Percentiles rank a stretch among this genome's conserved stretches.
These are phyloP conservation scores for Umbelopsis sp. DNA, from an alignment of 192 early-diverging fungal species.

Conservation along the genomic window DNA sequence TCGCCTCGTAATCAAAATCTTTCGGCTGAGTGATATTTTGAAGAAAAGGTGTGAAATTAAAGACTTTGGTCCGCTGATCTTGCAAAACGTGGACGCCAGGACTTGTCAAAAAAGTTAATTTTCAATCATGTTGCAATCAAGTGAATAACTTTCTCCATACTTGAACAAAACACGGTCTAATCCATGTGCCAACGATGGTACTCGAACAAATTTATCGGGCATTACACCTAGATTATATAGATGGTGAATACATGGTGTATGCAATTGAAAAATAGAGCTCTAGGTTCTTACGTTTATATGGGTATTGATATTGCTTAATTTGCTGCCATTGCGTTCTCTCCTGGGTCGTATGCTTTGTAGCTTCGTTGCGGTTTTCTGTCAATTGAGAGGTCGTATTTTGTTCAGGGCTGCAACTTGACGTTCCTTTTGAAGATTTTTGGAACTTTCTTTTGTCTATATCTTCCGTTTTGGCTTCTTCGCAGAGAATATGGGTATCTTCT, in stretches of 20 bases:
- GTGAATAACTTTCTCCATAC: constrained; percentile 28
- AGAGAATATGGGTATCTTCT: neutral
- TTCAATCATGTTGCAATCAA: neutral
- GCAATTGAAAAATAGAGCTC: no score
- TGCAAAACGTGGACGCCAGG: constrained; percentile 82
- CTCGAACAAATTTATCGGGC: constrained; percentile 1
- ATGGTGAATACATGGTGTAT: no score
- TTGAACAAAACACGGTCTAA: constrained; percentile 69
- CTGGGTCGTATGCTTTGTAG: neutral
- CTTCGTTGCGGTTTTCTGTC: neutral
- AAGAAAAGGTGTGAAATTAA: constrained; percentile 83
- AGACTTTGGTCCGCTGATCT: constrained; percentile 73
- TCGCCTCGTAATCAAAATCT: constrained; percentile 80
- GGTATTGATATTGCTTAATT: neutral
- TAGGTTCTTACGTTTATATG: neutral
- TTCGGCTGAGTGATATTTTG: constrained; percentile 76
- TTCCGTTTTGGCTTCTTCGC: neutral
- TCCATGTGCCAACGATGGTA: constrained; percentile 59
- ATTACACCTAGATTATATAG: constrained; percentile 12
- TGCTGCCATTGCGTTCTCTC: neutral
- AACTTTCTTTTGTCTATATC: neutral
- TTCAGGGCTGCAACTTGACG: no score
- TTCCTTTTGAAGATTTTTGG: no score
- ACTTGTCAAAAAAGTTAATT: constrained; percentile 36
- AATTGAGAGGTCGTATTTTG: no score